These are phyloP conservation scores for Theobroma grandiflorum DNA, from an alignment of 441 rosid species.

Conservation along the genomic window DNA sequence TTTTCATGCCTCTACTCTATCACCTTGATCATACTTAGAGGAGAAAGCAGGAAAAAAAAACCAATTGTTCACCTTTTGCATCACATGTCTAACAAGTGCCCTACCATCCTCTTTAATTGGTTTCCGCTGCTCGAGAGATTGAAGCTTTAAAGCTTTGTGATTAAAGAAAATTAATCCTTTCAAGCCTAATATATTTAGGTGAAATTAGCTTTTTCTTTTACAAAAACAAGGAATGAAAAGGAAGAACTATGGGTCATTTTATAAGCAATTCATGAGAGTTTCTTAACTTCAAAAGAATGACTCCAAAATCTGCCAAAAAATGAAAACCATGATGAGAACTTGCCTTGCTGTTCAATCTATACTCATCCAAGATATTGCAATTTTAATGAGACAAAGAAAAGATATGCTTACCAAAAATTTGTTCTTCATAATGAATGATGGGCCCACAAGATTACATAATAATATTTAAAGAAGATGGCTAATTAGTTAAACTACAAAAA, in stretches of 20 bases:
- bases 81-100: conserved; percentile 41
- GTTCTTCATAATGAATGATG: not conserved
- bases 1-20: conserved; percentile 10
- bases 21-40: conserved; percentile 16
- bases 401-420: not conserved
- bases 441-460: conserved; percentile 1
- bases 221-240: not conserved
- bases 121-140: conserved; percentile 36
- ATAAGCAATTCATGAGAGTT: not conserved
- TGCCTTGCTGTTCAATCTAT: not conserved
- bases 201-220: no score
- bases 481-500: not conserved
- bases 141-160: not conserved
- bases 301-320: not conserved
- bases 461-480: not conserved
- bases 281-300: not conserved
- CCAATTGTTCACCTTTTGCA: conserved; percentile 29
- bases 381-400: conserved; percentile 3
- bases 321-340: not conserved
- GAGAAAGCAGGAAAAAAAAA: not conserved
- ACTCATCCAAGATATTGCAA: not conserved
- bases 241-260: not conserved
- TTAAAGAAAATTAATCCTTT: not conserved
- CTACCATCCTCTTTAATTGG: conserved; percentile 26
- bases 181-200: not conserved